Evolutionary conservation across 768 basidiomycete genomes (phyloP).

Genomic region (Naganishia onofrii): DNA sequence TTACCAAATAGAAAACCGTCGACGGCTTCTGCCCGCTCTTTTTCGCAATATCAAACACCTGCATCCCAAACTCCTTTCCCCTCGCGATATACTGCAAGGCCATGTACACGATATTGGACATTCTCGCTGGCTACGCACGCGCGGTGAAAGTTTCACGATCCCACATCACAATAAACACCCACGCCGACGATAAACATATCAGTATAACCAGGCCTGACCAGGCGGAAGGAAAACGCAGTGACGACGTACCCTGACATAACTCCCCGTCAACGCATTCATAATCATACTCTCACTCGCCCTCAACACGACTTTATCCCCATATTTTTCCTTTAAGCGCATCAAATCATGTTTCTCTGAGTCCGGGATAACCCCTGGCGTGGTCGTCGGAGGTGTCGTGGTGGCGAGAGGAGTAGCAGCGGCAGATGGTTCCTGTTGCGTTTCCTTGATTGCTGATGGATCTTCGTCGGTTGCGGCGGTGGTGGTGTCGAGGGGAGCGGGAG

Average conservation of each 20-base stretch:
- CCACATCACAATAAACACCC: too few species aligned
- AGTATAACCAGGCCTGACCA: background rate
- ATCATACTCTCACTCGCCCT: conserved; percentile 12
- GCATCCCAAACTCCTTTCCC: conserved; percentile 8
- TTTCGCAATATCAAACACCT: conserved; percentile 26
- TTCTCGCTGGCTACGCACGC: conserved; percentile 9
- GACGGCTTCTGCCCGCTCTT: conserved; percentile 17
- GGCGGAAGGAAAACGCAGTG: background rate
- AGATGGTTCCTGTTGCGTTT: background rate
- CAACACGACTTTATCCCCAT: conserved; percentile 22
- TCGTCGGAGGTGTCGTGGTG: background rate
- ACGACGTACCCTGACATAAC: conserved; percentile 20
- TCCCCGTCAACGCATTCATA: conserved; percentile 28
- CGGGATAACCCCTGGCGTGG: too few species aligned
- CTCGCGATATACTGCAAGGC: conserved; percentile 24
- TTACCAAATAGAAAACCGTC: conserved; percentile 30
- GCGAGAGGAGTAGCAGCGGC: background rate
- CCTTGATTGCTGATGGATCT: background rate
- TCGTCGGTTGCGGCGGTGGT: background rate
- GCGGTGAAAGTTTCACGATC: background rate
- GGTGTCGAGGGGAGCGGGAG: too few species aligned
- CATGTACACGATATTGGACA: conserved; percentile 10
- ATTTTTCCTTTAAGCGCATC: conserved; percentile 16
- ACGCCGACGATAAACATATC: too few species aligned
- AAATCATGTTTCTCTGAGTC: conserved; percentile 9